Evolutionary conservation across 345 rosid species (phyloP).

Genomic region (Eucalyptus viminalis): DNA sequence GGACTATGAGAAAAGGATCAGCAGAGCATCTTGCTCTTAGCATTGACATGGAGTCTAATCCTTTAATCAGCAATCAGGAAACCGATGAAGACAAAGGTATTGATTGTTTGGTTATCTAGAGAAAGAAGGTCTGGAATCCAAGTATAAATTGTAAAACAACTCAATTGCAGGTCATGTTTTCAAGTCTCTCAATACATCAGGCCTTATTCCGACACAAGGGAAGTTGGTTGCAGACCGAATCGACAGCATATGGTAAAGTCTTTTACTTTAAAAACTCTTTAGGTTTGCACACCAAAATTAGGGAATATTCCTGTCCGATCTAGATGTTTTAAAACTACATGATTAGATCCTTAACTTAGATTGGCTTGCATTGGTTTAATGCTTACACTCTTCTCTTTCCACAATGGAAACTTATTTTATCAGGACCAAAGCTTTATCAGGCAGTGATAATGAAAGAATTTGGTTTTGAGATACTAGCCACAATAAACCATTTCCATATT

Average conservation of each 20-base stretch:
- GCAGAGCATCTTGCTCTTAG: constrained; percentile 76
- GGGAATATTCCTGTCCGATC: neutral
- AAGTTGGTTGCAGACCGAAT: constrained; percentile 79
- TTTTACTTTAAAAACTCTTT: neutral
- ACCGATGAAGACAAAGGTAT: constrained; percentile 82
- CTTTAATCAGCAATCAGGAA: constrained; percentile 38
- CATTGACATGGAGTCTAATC: constrained; percentile 59
- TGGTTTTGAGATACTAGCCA: neutral
- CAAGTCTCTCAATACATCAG: constrained; percentile 79
- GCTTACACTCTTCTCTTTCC: neutral
- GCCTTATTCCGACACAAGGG: constrained; percentile 84
- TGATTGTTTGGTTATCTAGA: neutral
- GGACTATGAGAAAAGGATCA: constrained; percentile 78
- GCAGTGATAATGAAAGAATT: neutral
- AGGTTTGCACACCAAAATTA: neutral
- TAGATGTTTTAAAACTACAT: neutral
- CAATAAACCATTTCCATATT: neutral
- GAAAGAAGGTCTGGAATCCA: neutral
- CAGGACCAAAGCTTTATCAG: neutral
- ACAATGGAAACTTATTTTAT: neutral
- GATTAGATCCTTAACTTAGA: neutral
- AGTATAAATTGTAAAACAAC: neutral
- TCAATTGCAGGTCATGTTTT: constrained; percentile 60
- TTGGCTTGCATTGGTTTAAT: neutral
- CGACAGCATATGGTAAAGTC: constrained; percentile 75